Evolutionary conservation across 495 filamentous ascomycete genomes (phyloP).

Genomic region (Penicillium flavigenum): DNA sequence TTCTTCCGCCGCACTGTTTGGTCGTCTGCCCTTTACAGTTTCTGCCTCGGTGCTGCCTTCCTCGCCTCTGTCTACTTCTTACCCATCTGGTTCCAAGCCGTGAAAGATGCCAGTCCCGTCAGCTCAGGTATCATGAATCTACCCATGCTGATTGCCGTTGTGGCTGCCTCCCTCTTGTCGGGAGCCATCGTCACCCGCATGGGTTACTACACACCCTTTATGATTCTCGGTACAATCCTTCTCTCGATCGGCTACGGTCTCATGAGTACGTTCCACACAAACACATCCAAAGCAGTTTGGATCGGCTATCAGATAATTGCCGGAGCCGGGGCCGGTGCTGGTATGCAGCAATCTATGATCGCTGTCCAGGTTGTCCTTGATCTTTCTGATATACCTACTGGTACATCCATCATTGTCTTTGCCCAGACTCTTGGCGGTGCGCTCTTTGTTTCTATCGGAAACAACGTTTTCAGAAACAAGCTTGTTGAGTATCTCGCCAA

Average conservation of each 20-base stretch:
- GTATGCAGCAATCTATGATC: constrained; percentile 45
- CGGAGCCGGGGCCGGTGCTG: constrained; percentile 53
- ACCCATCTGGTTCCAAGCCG: constrained; percentile 52
- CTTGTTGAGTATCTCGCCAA: constrained; percentile 47
- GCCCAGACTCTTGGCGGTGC: constrained; percentile 68
- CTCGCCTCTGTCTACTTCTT: constrained; percentile 47
- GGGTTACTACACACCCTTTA: constrained; percentile 71
- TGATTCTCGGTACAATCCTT: constrained; percentile 55
- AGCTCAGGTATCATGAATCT: constrained; percentile 54
- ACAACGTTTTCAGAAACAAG: constrained; percentile 62
- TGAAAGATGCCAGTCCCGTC: constrained; percentile 62
- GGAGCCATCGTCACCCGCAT: constrained; percentile 56
- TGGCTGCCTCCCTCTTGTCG: constrained; percentile 30
- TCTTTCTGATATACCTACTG: constrained; percentile 23
- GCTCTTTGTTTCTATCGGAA: constrained; percentile 63
- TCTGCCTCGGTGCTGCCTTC: constrained; percentile 47
- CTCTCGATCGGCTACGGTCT: constrained; percentile 63
- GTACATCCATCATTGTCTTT: constrained; percentile 61
- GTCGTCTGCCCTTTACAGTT: constrained; percentile 50
- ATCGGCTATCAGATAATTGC: constrained; percentile 61
- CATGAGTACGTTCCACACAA: constrained; percentile 52
- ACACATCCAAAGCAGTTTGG: constrained; percentile 49
- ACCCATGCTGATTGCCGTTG: constrained; percentile 36
- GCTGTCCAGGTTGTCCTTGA: constrained; percentile 32
- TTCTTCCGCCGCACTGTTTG: constrained; percentile 49